Base-by-base conservation (phyloP, 2,329 filamentous ascomycete genomes). In the Xylaria sp. region DNA sequence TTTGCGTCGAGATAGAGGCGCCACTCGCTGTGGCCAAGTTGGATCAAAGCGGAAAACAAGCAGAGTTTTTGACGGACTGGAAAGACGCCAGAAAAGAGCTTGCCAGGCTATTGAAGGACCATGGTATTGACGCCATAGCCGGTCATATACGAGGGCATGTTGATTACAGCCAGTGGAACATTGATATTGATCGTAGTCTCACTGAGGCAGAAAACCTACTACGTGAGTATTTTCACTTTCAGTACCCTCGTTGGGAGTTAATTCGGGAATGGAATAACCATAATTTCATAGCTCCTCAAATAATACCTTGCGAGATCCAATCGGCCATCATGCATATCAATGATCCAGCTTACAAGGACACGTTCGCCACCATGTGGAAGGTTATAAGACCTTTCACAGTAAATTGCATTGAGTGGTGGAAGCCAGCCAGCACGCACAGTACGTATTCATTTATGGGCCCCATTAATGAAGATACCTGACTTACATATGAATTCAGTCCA, bases 1-100 rank as follows among this genome's bases (percentile, higher is more conserved):
- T 55, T 15, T 50, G 56, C 19, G 55, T 63, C 23, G 60, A 63
- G 31, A 63, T 42, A 8, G 61, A 63, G 47, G 61, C 35, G 9
- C 51, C 61, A 6, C 37, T 63, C n/a, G 11, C 40, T 2, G 17
- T 59, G 14, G 37, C 25, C 21, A 46, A 15, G 40, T 12, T 8
- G 14, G 49, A 50, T 12, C 1, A 17, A 37, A n/a, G n/a, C n/a
- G n/a, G n/a, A n/a, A n/a, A n/a, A n/a, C n/a, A n/a, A n/a, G n/a
- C n/a, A n/a, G n/a, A n/a, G n/a, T n/a, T n/a, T n/a, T 7, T 3
- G 17, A 46, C 42, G n/a, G 4, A n/a, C n/a, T n/a, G 21, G 19
- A 2, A 19, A 11, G 7, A 28, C 11, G 28, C 40, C 3, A 28
- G 60, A 25, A 3, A 15, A 6, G 43, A 46, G 33, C 46, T 64